Conservation (phyloP, 164 flowering plant species). For the Magnolia changhungtana region DNA sequence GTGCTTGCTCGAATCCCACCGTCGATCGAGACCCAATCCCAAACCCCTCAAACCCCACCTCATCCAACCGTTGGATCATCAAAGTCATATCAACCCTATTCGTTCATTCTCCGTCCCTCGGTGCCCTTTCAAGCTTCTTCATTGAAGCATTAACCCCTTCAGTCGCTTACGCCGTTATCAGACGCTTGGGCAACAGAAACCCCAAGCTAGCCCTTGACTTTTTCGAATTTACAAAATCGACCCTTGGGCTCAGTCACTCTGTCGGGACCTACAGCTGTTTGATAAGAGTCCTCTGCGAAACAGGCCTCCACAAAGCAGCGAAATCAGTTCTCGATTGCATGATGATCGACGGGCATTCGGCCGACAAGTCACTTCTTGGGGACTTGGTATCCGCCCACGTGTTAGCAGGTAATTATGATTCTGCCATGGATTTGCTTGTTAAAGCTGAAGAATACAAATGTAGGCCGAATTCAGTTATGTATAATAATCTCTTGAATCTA, state of each 20-base stretch:
- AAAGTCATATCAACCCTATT: slow-evolving; percentile 26
- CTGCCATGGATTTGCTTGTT: slow-evolving; percentile 36
- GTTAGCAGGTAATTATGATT: slow-evolving; percentile 35
- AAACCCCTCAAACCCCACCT: neutral
- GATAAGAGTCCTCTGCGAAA: slow-evolving; percentile 43
- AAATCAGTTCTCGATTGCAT: slow-evolving; percentile 41
- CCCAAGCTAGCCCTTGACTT: slow-evolving; percentile 46
- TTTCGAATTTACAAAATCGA: slow-evolving; percentile 41
- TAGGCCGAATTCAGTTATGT: slow-evolving; percentile 24
- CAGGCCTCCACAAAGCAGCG: slow-evolving; percentile 51
- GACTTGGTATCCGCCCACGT: slow-evolving; percentile 42
- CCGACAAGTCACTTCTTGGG: slow-evolving; percentile 32
- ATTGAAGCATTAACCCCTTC: slow-evolving; percentile 38
- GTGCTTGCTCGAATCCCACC: neutral
- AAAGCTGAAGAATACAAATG: slow-evolving; percentile 25
- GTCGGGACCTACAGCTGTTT: slow-evolving; percentile 44
- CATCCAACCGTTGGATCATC: slow-evolving; percentile 26
- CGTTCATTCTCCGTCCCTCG: neutral
- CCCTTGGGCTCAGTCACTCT: slow-evolving; percentile 39
- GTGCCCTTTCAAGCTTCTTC: slow-evolving; percentile 24
- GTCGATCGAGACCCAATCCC: neutral
- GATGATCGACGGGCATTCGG: slow-evolving; percentile 52
- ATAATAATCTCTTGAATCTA: slow-evolving; percentile 50
- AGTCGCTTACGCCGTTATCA: slow-evolving; percentile 46
- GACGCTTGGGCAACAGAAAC: slow-evolving; percentile 21